phyloP scores from a whole-genome alignment of 345 rosid species.

The Ceriops zippeliana region DNA sequence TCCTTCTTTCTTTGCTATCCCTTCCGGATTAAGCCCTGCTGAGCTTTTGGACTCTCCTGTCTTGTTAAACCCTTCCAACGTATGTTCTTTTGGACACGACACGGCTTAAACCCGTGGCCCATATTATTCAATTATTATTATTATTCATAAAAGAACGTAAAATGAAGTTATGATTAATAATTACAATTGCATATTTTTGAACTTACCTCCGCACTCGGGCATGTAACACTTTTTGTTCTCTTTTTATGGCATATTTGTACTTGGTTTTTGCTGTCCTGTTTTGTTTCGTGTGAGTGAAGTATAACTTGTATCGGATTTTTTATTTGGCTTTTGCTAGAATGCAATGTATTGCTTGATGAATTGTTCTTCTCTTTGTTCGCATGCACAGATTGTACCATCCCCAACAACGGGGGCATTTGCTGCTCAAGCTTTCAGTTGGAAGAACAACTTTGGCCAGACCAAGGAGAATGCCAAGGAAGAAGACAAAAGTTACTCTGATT shows the following conservation, averaged over 20 bases:
- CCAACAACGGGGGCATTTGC: constrained; percentile 86
- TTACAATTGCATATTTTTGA: background rate
- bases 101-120: too few relatives aligned
- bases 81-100: constrained; percentile 27
- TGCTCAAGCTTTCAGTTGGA: constrained; percentile 48
- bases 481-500: constrained; percentile 38
- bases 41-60: constrained; percentile 87
- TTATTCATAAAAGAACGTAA: too few relatives aligned
- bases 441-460: constrained; percentile 17
- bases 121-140: too few relatives aligned
- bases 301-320: background rate
- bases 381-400: constrained; percentile 71
- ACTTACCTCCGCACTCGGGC: background rate
- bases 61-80: constrained; percentile 57
- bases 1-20: constrained; percentile 73
- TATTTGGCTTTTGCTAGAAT: background rate
- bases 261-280: too few relatives aligned
- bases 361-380: background rate
- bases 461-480: constrained; percentile 41
- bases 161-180: too few relatives aligned
- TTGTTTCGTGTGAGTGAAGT: background rate
- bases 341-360: constrained; percentile 2
- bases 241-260: background rate
- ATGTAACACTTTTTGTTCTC: too few relatives aligned
- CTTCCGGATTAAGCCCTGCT: constrained; percentile 69